These are phyloP conservation scores for Chaetoceros tenuissimus DNA, from an alignment of 108 stramenopile genomes.

Conservation along the genomic window DNA sequence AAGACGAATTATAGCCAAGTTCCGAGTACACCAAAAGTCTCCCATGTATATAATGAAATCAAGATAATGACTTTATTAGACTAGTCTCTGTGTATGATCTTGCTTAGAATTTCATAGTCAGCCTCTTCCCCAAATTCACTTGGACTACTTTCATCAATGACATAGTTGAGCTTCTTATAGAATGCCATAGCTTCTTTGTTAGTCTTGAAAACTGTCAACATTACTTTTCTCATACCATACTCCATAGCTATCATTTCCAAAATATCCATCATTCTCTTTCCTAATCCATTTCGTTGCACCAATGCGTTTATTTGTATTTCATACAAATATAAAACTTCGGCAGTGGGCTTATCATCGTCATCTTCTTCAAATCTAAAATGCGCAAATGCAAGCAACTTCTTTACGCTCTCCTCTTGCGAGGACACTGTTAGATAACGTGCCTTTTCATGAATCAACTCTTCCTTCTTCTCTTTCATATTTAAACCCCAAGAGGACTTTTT, in stretches of 20 bases:
- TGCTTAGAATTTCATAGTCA: conserved; percentile 78
- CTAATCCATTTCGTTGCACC: conserved; percentile 50
- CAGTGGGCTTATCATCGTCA: conserved; percentile 44
- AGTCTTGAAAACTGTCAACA: conserved; percentile 67
- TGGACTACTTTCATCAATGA: conserved; percentile 56
- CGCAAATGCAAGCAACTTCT: conserved; percentile 41
- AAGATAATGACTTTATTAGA: too few relatives aligned
- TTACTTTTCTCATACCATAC: conserved; percentile 38
- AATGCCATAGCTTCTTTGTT: conserved; percentile 57
- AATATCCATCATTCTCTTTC: conserved; percentile 49
- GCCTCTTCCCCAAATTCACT: conserved; percentile 35
- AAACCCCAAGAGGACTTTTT: conserved; percentile 64
- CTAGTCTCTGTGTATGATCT: conserved; percentile 10
- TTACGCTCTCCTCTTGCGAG: background rate
- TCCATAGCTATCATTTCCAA: conserved; percentile 36
- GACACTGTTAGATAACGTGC: conserved; percentile 56
- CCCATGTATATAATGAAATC: too few relatives aligned
- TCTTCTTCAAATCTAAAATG: conserved; percentile 81
- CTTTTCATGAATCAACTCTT: conserved; percentile 45
- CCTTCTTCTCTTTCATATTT: conserved; percentile 50
- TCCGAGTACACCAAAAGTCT: too few relatives aligned
- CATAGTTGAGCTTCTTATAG: conserved; percentile 54
- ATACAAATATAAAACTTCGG: conserved; percentile 47
- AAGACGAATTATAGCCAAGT: too few relatives aligned
- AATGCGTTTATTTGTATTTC: conserved; percentile 57